Base-by-base conservation (phyloP, 106 monocot species). In the Dendrobium nobile region DNA sequence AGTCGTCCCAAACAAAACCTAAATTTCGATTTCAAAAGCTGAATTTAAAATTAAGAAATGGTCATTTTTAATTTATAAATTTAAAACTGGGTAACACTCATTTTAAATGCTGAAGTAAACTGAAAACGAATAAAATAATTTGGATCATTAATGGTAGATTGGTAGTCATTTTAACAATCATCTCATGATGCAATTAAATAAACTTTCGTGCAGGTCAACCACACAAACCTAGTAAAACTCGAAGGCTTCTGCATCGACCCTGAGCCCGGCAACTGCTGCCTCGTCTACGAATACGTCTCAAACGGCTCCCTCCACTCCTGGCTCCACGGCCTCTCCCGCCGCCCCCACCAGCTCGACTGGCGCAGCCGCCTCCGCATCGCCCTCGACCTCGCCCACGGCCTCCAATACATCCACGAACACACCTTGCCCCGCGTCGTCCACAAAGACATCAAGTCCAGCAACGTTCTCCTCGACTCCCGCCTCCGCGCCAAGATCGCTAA, bases 371-470 rank as follows among this genome's bases (percentile, higher is more conserved):
- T 93, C 43, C 86, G 86, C 11, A 81, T 95, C 51, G 89, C 93
- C 11, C 80, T 93, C 9, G 93, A 95, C 85, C 80, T 95, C 16
- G 92, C 95, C 27, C 82, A 95, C 45, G 95, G 93, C 22, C 88
- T 95, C 48, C 93, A 93, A 81, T 95, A 95, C 93, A 91, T 95
- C 89, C 95, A 95, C 75, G 93, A 95, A 81, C 95, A 95, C 82
- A 93, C 95, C 6, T 93, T 86, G 87, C 95, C 95, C 22, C 86
- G 89, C 4, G 92, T 95, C 44, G 95, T 93, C 58, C 95, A 95
- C 86, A 95, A 91, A 77, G 95, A 95, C 87, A 89, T 95, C 86
- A 89, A 86, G 85, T 86, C 76, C 87, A 86, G 87, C 89, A 92
- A 92, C 80, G 89, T 92, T 47, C 83, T 95, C 27, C 88, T 93